Base-by-base conservation (phyloP, 352 stramenopile genomes). In the Globisporangium spinosum region DNA sequence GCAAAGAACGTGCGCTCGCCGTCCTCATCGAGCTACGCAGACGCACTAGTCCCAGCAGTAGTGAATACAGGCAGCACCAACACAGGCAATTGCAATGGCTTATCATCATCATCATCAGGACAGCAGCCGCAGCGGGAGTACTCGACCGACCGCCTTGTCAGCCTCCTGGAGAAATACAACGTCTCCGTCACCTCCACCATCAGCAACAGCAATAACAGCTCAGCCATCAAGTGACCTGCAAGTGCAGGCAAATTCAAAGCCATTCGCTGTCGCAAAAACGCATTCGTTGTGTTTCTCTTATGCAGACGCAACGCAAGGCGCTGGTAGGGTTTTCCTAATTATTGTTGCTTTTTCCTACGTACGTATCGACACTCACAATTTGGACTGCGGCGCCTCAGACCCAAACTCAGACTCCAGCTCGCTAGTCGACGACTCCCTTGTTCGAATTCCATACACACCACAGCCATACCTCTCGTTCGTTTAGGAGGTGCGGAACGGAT, bases 141-240 rank as follows among this genome's bases (percentile, higher is more conserved):
- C 70, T 86, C 82, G 45, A 75, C 73, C 51, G 82, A 88, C 62
- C 75, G 82, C 23, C 77, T 90, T 40, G 72, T 77, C 27, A 83
- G 75, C 58, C 66, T 90, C 23, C 59, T 90, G 58, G 70, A 86
- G 53, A 90, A 90, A 61, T 90, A 90, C 78, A 89, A 87, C 29
- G 74, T 90, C 9, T 84, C 79, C 0, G 78, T 86, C 20, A 74
- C 69, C 45, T 51, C 58, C 22, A 27, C 43, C 13, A 53, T 47
- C 55, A 32, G 29, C 29, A 32, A 32, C 29, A 32, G 29, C 29
- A 32, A 32, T 32, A 47, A 20, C 40, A 43, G 35, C 35, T 17
- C 35, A 43, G 35, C 35, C 35, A 47, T 47, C 13, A 47, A 47
- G 40, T 47, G 8, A 47, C 40, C 17, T n/a, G 40, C 40, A 8